Base-by-base conservation (phyloP, 2,329 filamentous ascomycete genomes). In the Fusarium anthophilum region DNA sequence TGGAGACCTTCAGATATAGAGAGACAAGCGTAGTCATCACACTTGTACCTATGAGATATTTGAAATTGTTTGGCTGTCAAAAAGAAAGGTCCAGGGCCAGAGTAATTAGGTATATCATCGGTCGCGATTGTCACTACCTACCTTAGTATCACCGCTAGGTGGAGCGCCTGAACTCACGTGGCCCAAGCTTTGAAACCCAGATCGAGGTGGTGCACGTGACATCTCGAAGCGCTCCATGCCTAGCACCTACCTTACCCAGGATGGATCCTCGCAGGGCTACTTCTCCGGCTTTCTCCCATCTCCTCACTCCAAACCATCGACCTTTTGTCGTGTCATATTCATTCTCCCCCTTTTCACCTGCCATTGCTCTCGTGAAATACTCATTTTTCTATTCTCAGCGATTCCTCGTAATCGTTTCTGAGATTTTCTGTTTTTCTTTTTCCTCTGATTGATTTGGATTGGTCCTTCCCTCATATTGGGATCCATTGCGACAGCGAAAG, bases 241-340 rank as follows among this genome's bases (percentile, higher is more conserved):
- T 67, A 51, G 28, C 48, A 35, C 48, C 47, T 51, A 51, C 47
- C 48, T 51, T 51, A 47, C 54, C 47, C 60, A 53, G 53, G 44
- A 59, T 51, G 47, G 43, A 63, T 72, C 61, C 55, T 70, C 63
- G 51, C 63, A 72, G 71, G 56, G 76, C 75, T 74, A 59, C 73
- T 76, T 77, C 69, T 77, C 75, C 66, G 71, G 72, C 72, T 66
- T 77, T 77, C 75, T 76, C 67, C 75, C 70, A 72, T 71, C 76
- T 76, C 73, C 66, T 68, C 74, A 66, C 68, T 53, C 60, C 54
- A 57, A 73, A 62, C 65, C 58, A 69, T 66, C 64, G 70, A 69
- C 73, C 66, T 77, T 69, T 73, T 69, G 76, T 78, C 66, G 75
- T 73, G 75, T 77, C 72, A 75, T 75, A 72, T 59, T 69, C 45